Percentiles rank a stretch among this genome's conserved stretches.
Conservation (phyloP, 768 basidiomycete species). For the Rhodotorula kratochvilovae region DNA sequence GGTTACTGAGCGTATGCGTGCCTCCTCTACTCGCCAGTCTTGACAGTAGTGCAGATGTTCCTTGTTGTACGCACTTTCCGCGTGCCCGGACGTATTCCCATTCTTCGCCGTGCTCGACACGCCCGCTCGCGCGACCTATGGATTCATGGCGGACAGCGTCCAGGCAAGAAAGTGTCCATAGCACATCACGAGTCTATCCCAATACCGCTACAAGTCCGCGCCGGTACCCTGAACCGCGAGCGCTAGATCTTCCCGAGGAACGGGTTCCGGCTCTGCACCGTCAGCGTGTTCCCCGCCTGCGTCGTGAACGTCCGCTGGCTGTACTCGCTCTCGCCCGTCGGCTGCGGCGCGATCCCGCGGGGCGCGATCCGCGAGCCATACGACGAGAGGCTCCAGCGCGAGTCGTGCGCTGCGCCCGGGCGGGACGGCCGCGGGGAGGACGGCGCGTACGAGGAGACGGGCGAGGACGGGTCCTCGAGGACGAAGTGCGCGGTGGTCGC, state of each 20-base stretch:
- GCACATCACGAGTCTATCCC: too few relatives aligned
- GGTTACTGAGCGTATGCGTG: conserved; percentile 1
- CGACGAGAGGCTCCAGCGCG: conserved; percentile 13
- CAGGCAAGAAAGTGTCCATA: too few relatives aligned
- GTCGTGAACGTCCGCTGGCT: conserved; percentile 22
- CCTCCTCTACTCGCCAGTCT: background rate
- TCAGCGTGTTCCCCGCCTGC: conserved; percentile 26
- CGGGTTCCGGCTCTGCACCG: background rate
- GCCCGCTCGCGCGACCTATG: too few relatives aligned
- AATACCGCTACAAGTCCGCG: background rate
- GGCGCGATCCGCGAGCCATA: background rate
- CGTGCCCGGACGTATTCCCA: too few relatives aligned
- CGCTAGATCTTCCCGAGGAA: background rate
- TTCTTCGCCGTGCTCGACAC: too few relatives aligned
- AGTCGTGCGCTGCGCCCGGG: background rate
- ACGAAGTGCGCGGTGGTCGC: conserved; percentile 7
- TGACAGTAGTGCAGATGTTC: too few relatives aligned
- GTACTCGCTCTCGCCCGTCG: conserved; percentile 6
- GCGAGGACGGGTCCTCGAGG: conserved; percentile 22
- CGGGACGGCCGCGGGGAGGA: background rate
- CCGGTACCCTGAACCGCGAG: too few relatives aligned
- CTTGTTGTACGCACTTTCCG: too few relatives aligned
- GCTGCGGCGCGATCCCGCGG: background rate
- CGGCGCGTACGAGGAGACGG: conserved; percentile 20
- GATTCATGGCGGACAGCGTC: too few relatives aligned